Evolutionary conservation across 192 early-diverging fungal genomes (phyloP).

Genomic region (Podila verticillata): DNA sequence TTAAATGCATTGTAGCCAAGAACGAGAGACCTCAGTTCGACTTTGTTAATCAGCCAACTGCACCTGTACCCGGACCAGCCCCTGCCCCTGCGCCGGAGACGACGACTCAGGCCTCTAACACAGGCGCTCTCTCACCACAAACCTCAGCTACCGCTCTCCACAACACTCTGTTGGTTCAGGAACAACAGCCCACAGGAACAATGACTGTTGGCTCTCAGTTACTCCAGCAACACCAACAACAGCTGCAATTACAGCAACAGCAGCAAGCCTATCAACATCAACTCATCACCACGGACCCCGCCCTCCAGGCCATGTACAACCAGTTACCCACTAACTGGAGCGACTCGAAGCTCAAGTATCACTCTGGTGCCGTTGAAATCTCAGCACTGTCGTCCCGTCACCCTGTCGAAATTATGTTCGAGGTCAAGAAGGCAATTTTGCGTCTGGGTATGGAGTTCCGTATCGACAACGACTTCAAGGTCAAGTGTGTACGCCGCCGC

Average conservation of each 20-base stretch:
- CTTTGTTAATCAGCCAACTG: constrained; percentile 1
- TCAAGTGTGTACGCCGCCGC: constrained; percentile 61
- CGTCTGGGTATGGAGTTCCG: constrained; percentile 65
- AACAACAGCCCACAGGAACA: background rate
- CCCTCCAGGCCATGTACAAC: constrained; percentile 20
- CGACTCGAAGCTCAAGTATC: constrained; percentile 72
- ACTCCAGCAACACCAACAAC: background rate
- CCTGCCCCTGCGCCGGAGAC: constrained; percentile 9
- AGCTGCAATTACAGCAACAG: background rate
- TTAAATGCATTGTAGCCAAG: background rate
- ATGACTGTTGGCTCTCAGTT: background rate
- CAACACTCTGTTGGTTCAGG: background rate
- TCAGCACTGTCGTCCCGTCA: constrained; percentile 72
- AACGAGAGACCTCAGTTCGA: constrained; percentile 25
- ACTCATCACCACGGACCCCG: constrained; percentile 23
- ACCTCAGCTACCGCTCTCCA: background rate
- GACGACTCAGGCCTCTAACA: constrained; percentile 3
- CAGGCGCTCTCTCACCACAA: constrained; percentile 23
- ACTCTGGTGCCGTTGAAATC: constrained; percentile 80
- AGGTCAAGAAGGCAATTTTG: constrained; percentile 68
- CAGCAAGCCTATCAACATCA: constrained; percentile 8
- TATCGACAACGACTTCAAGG: constrained; percentile 67
- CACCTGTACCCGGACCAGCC: constrained; percentile 8
- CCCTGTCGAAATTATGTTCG: constrained; percentile 74
- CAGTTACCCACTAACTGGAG: constrained; percentile 32